phyloP scores from a whole-genome alignment of 2,329 filamentous ascomycete species.

The Fonsecaea multimorphosa region DNA sequence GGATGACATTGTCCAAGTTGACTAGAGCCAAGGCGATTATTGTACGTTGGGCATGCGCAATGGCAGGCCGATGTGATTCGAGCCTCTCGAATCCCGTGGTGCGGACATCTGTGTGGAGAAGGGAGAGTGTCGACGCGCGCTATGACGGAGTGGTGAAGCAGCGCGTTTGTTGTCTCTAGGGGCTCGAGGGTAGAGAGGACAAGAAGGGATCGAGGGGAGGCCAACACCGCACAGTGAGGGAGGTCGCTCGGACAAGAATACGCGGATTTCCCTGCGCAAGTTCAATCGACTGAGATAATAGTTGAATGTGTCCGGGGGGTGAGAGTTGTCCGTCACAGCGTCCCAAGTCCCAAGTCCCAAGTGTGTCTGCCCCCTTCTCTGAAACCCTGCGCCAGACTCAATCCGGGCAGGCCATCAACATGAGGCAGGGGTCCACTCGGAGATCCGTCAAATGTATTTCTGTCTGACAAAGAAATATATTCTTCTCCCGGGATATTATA shows the following conservation, averaged over 20 bases:
- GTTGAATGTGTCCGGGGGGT: constrained; percentile 1
- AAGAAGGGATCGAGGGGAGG: not conserved
- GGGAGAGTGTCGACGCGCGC: constrained; percentile 19
- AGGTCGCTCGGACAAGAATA: not conserved
- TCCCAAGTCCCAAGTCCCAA: not conserved
- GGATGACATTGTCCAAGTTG: constrained; percentile 31
- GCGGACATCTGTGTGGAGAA: constrained; percentile 30
- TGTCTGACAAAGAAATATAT: not conserved
- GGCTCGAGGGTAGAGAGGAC: not conserved
- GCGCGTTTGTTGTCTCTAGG: constrained; percentile 3
- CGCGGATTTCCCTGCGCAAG: not conserved
- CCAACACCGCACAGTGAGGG: not conserved
- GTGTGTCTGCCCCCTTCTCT: constrained; percentile 1
- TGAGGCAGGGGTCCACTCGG: not conserved
- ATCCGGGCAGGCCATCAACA: constrained; percentile 3
- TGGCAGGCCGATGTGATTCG: constrained; percentile 27
- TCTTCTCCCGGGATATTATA: not conserved
- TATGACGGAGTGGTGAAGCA: constrained; percentile 16
- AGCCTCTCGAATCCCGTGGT: constrained; percentile 23
- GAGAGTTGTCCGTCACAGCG: not conserved
- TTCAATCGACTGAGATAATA: not conserved
- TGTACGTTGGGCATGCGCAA: constrained; percentile 12
- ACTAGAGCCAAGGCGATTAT: constrained; percentile 11
- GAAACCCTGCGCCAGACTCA: constrained; percentile 2
- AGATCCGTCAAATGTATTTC: not conserved